Conservation (phyloP, 768 basidiomycete genomes). For the Boletus rufocinnamomeus region DNA sequence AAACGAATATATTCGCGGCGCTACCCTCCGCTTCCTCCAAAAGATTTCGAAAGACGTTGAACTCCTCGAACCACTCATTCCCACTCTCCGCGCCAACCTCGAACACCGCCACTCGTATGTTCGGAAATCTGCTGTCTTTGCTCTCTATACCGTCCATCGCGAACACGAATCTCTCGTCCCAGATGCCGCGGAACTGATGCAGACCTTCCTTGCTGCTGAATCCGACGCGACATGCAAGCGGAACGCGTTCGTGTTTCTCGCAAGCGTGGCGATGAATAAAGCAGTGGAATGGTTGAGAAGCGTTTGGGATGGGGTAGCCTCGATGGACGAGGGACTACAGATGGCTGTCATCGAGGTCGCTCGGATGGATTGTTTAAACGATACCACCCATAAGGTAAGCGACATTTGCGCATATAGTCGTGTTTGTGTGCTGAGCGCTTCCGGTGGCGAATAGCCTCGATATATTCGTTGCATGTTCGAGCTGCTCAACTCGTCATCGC, state of each 20-base stretch:
- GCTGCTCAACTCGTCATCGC: conserved; percentile 82
- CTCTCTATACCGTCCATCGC: conserved; percentile 91
- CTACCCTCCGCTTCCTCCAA: conserved; percentile 94
- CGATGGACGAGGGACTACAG: conserved; percentile 90
- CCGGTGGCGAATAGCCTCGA: conserved; percentile 57
- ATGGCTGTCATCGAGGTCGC: conserved; percentile 96
- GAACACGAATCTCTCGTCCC: conserved; percentile 94
- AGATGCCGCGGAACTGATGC: conserved; percentile 93
- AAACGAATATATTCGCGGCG: conserved; percentile 98
- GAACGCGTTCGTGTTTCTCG: conserved; percentile 95
- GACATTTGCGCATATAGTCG: neutral
- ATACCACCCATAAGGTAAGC: conserved; percentile 79
- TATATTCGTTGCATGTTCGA: conserved; percentile 96
- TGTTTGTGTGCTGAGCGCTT: conserved; percentile 7
- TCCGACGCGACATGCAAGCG: conserved; percentile 95
- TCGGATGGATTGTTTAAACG: conserved; percentile 82
- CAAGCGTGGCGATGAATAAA: conserved; percentile 81
- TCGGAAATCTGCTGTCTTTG: conserved; percentile 97
- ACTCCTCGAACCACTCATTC: conserved; percentile 93
- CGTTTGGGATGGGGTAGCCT: conserved; percentile 79
- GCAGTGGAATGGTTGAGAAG: conserved; percentile 90
- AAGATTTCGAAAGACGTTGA: conserved; percentile 93
- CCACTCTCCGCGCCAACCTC: conserved; percentile 89
- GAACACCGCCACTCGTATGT: conserved; percentile 98
- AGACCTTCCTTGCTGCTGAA: conserved; percentile 95